Base-by-base conservation (phyloP, 352 stramenopile genomes). In the Globisporangium nodosum region DNA sequence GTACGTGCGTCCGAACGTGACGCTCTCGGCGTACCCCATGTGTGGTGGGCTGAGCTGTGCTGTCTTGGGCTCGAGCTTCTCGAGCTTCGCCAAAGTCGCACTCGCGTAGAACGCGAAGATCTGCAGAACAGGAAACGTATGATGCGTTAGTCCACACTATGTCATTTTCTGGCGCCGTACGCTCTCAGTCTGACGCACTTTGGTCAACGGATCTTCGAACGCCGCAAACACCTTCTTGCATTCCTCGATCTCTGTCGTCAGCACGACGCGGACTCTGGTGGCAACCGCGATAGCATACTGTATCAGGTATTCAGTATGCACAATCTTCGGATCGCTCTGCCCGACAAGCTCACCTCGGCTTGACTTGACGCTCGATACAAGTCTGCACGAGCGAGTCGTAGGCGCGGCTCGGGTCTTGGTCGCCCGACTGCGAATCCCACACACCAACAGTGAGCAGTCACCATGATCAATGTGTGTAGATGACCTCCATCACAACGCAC, bases 1-100 rank as follows among this genome's bases (percentile, higher is more conserved):
- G 60, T 90, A 93, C 59, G 76, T 84, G 35, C 81, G 75, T 0
- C 72, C 74, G 52, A 87, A 90, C 42, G 78, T 64, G n/a, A 91
- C 66, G 55, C 76, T 77, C 57, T 91, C 76, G 43, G 66, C 59
- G 68, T 93, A 93, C 35, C 74, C 76, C 75, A 90, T 78, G 50
- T 90, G 79, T 1, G 57, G 35, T 0, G 75, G 76, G 27, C 77
- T 78, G 30, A 65, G 60, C 31, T 71, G 66, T 5, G 69, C 70
- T 50, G 78, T 72, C 52, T 85, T 88, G 0, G 65, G 54, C 33
- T 89, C 79, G 15, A 85, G 64, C 46, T 91, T 91, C 70, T 90
- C 81, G 13, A 87, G 64, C 27, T 85, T 86, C 9, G 61, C 63
- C 48, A 80, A 72, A 18, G 54, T 90, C 49, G 68, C 56, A 1